A percentile compares a stretch with the other conserved stretches of the same genome.
Evolutionary conservation across 2,329 filamentous ascomycete genomes (phyloP).

Genomic region (Verticillium dahliae): DNA sequence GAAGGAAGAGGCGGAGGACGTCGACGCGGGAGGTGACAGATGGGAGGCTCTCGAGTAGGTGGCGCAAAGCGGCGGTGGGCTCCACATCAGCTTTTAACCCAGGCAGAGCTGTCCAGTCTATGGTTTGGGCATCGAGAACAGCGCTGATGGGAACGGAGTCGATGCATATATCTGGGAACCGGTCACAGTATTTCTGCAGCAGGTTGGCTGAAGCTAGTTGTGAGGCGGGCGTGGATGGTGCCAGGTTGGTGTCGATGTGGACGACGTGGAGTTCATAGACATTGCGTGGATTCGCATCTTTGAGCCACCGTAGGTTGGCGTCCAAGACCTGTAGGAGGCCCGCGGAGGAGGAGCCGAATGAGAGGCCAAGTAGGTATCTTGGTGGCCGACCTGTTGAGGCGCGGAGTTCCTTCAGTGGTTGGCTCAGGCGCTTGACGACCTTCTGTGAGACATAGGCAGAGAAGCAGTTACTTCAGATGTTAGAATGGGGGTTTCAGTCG

Average conservation of each 20-base stretch:
- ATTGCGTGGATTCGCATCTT: constrained; percentile 54
- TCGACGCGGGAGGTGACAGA: constrained; percentile 74
- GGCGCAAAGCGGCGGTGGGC: constrained; percentile 38
- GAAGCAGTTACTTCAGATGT: constrained; percentile 55
- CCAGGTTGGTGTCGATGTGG: constrained; percentile 42
- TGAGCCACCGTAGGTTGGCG: constrained; percentile 59
- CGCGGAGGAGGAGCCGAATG: constrained; percentile 75
- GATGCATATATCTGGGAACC: constrained; percentile 63
- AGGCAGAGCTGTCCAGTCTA: constrained; percentile 48
- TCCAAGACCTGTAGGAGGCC: constrained; percentile 71
- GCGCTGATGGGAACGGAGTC: constrained; percentile 56
- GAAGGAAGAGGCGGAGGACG: constrained; percentile 62
- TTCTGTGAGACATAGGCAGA: constrained; percentile 71
- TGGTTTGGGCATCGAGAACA: constrained; percentile 43
- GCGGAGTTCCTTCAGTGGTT: constrained; percentile 42
- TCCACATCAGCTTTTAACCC: constrained; percentile 12
- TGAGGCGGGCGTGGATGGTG: constrained; percentile 1
- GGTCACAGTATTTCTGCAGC: constrained; percentile 44
- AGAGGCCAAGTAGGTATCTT: constrained; percentile 69
- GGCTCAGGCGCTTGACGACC: constrained; percentile 62
- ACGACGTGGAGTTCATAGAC: constrained; percentile 62
- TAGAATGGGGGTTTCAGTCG: constrained; percentile 4
- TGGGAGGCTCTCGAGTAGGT: constrained; percentile 53
- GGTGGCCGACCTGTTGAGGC: constrained; percentile 24
- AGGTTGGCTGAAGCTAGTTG: constrained; percentile 33